phyloP scores from a whole-genome alignment of 148 eudicot species.

The Cornus controversa region DNA sequence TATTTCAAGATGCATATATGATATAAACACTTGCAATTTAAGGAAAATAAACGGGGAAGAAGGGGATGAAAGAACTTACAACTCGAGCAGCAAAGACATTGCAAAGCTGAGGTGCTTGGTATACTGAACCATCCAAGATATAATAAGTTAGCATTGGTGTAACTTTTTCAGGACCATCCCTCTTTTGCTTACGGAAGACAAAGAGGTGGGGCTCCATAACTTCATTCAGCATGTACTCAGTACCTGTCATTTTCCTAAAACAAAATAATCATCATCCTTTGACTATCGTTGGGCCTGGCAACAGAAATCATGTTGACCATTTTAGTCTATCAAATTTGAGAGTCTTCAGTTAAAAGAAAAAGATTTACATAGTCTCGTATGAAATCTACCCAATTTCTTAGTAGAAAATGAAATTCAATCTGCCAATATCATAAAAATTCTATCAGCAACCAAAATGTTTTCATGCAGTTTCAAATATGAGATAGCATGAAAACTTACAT shows the following conservation, averaged over 20 bases:
- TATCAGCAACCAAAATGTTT: neutral
- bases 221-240: slow-evolving; percentile 72
- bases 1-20: neutral
- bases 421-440: neutral
- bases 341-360: neutral
- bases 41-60: neutral
- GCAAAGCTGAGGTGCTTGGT: slow-evolving; percentile 96
- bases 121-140: slow-evolving; percentile 89
- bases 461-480: neutral
- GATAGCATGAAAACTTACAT: neutral
- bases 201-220: slow-evolving; percentile 87
- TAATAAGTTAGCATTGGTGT: slow-evolving; percentile 91
- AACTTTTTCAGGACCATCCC: slow-evolving; percentile 92
- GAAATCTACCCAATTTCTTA: neutral
- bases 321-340: neutral
- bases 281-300: neutral
- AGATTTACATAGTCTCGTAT: neutral
- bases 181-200: slow-evolving; percentile 86
- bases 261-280: slow-evolving; percentile 15
- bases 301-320: no score
- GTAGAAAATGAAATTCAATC: neutral
- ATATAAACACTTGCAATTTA: neutral
- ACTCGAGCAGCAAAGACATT: slow-evolving; percentile 84
- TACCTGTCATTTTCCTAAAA: slow-evolving; percentile 84
- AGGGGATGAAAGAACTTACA: slow-evolving; percentile 37